Conservation (phyloP, 352 stramenopile genomes). For the Phytophthora pluvialis region DNA sequence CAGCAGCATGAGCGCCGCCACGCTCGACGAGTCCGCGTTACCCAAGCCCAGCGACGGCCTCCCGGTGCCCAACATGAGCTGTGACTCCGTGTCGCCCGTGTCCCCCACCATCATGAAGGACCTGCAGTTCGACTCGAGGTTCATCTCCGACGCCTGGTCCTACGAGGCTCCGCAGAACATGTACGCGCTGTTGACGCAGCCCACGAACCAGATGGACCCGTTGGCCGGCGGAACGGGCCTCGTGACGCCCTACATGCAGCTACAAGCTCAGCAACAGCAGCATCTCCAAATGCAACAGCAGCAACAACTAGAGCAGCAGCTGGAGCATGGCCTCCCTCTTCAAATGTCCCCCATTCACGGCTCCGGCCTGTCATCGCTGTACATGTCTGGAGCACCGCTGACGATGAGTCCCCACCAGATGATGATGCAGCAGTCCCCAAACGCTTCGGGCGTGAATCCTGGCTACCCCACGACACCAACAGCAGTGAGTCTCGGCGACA, state of each 20-base stretch:
- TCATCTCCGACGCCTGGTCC: slow-evolving; percentile 50
- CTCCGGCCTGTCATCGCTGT: slow-evolving; percentile 37
- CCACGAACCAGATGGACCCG: slow-evolving; percentile 34
- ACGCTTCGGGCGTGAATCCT: slow-evolving; percentile 23
- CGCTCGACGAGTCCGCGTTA: slow-evolving; percentile 19
- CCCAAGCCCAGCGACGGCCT: slow-evolving; percentile 36
- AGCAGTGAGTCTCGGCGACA: slow-evolving; percentile 45
- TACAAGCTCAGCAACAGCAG: slow-evolving; percentile 39
- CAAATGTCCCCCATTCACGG: slow-evolving; percentile 40
- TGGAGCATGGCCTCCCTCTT: slow-evolving; percentile 21
- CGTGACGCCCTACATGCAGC: slow-evolving; percentile 47
- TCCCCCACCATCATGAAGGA: slow-evolving; percentile 45
- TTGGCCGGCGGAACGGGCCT: slow-evolving; percentile 35
- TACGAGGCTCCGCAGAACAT: slow-evolving; percentile 64
- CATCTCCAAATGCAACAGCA: slow-evolving; percentile 51
- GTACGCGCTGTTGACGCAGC: slow-evolving; percentile 52
- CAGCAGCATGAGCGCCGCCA: slow-evolving; percentile 6
- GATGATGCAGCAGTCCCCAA: slow-evolving; percentile 35
- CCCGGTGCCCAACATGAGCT: slow-evolving; percentile 29
- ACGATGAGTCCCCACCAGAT: slow-evolving; percentile 44
- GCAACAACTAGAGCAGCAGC: slow-evolving; percentile 37
- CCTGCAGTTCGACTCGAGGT: slow-evolving; percentile 54
- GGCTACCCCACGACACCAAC: slow-evolving; percentile 37
- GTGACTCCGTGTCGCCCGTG: slow-evolving; percentile 36
- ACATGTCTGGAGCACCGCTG: slow-evolving; percentile 37